Conservation (phyloP, 2,329 filamentous ascomycete genomes). For the Ophiostoma ulmi region DNA sequence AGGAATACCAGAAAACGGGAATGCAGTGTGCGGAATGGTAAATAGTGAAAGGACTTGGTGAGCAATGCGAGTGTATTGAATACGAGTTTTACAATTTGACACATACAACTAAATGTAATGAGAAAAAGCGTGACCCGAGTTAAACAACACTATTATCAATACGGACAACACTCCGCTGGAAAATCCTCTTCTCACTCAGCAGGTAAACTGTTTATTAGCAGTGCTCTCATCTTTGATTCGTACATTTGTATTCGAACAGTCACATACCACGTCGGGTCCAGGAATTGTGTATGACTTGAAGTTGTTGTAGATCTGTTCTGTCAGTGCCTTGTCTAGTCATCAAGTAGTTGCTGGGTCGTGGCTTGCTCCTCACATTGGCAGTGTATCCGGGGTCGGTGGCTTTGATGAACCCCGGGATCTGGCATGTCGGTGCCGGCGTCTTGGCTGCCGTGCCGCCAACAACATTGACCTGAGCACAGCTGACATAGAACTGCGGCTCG, state of each 20-base stretch:
- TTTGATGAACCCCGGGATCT: background rate
- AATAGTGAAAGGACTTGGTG: background rate
- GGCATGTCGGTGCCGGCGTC: constrained; percentile 28
- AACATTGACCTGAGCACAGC: constrained; percentile 46
- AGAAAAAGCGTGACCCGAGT: background rate
- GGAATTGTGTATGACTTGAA: background rate
- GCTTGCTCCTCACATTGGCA: background rate
- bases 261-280: background rate
- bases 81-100: background rate
- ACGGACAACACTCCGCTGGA: too few species aligned
- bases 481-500: constrained; percentile 45
- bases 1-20: background rate
- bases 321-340: background rate
- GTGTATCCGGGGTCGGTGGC: background rate
- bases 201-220: background rate
- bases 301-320: background rate
- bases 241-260: too few species aligned
- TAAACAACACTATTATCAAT: background rate
- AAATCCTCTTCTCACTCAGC: background rate
- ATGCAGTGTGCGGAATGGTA: constrained; percentile 4
- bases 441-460: constrained; percentile 36
- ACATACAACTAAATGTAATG: background rate
- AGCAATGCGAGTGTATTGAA: background rate
- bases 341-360: background rate
- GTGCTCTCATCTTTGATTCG: background rate